phyloP scores from a whole-genome alignment of 2,329 filamentous ascomycete species.

The Neonectria ditissima region DNA sequence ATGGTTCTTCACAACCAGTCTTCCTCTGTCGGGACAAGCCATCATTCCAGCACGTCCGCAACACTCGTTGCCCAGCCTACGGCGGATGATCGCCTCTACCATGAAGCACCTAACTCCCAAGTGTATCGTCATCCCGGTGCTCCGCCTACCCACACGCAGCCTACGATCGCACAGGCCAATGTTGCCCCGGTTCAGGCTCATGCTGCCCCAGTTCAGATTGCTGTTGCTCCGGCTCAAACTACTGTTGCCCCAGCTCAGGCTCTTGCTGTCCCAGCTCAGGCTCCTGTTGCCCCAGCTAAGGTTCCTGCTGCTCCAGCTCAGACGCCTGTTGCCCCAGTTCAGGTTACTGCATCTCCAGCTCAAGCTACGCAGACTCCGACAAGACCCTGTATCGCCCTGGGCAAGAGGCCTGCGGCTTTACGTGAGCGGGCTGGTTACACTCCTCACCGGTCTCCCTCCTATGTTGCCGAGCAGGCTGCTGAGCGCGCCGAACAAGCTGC shows the following conservation, averaged over 20 bases:
- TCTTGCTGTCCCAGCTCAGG: too few relatives aligned
- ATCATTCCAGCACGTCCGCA: background rate
- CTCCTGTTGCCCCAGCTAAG: too few relatives aligned
- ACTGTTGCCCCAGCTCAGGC: too few relatives aligned
- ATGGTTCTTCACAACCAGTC: background rate
- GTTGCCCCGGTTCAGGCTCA: too few relatives aligned
- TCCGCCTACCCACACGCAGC: background rate
- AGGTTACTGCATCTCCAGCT: too few relatives aligned
- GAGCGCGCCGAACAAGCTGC: conserved; percentile 4
- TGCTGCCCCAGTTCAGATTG: too few relatives aligned
- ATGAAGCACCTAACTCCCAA: background rate
- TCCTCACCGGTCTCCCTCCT: background rate
- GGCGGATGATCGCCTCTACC: background rate
- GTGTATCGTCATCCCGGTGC: background rate
- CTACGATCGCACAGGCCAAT: background rate
- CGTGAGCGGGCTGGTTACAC: background rate
- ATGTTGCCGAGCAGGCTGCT: conserved; percentile 3
- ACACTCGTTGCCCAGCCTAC: background rate
- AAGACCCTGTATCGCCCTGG: too few relatives aligned
- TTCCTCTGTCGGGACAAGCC: background rate
- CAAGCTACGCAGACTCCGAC: too few relatives aligned
- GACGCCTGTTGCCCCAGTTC: too few relatives aligned
- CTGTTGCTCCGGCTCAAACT: too few relatives aligned
- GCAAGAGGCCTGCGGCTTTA: background rate
- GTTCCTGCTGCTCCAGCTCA: too few relatives aligned